Base-by-base conservation (phyloP, 1,284 basidiomycete species). In the Bondarzewia mesenterica region DNA sequence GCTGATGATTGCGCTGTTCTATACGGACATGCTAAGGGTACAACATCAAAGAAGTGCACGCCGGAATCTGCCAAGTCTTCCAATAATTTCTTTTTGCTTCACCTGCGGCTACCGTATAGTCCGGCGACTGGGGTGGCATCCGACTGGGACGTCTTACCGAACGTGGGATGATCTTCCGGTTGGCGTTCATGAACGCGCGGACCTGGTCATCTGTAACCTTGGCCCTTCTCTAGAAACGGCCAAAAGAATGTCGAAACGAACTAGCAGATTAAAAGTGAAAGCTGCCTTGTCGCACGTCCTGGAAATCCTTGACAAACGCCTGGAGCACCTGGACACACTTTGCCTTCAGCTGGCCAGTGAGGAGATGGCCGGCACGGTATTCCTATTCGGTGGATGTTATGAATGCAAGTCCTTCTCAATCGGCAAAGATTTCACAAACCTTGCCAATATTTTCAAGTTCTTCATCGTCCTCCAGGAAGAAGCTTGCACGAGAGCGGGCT, bases 381-480 rank as follows among this genome's bases (percentile, higher is more conserved):
- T 95, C 91, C 86, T 94, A 55, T 25, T n/a, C n/a, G n/a, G n/a
- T n/a, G n/a, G 32, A 41, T 25, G 18, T 16, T 20, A 40, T 35
- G 41, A 39, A 29, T 47, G 42, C 39, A n/a, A 1, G 22, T 10
- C 41, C 18, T 5, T 3, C 3, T 39, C 29, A 14, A 36, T 15
- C 14, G 25, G 20, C 36, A 18, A 51, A 42, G 25, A 51, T 6
- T 15, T 5, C 5, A 63, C 81, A 53, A 55, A 92, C 92, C 68
- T 80, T 77, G 32, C 83, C 91, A 49, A 97, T 66, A 58, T 73
- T 74, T 54, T 77, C 80, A 57, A 96, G 74, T 69, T 93, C 88
- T 21, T 81, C 88, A 54, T 99, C 96, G 60, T 96, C 90, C 4
- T 98, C 94, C 62, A 97, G 72, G 68, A 99, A 97, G 78, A 98